Conservation (phyloP, 75 land plant species). For the Gnetum montanum region DNA sequence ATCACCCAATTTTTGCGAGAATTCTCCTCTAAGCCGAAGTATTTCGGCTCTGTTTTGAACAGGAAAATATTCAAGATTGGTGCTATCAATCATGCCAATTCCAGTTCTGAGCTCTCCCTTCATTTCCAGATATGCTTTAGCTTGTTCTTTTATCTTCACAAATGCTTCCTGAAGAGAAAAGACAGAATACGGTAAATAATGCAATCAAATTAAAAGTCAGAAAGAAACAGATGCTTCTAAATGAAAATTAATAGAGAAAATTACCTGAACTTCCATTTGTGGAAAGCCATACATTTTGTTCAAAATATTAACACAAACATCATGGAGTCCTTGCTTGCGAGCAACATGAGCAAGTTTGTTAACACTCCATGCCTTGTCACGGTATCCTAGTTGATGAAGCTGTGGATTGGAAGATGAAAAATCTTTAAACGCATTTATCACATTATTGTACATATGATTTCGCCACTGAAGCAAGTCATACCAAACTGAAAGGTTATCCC, state of each 20-base stretch:
- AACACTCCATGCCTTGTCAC: conserved; percentile 99
- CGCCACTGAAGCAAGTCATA: conserved; percentile 97
- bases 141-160: conserved; percentile 98
- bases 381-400: conserved; percentile 94
- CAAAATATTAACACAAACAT: conserved; percentile 89
- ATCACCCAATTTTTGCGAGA: conserved; percentile 75
- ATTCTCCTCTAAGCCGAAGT: conserved; percentile 87
- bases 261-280: conserved; percentile 97
- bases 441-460: conserved; percentile 91
- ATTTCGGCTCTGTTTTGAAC: conserved; percentile 91
- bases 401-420: conserved; percentile 69
- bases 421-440: conserved; percentile 95
- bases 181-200: background rate
- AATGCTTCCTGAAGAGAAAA: conserved; percentile 83
- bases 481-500: conserved; percentile 98
- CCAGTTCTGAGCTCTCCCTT: conserved; percentile 84
- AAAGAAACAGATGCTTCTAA: background rate
- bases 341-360: conserved; percentile 97
- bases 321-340: conserved; percentile 94
- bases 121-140: conserved; percentile 94
- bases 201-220: no score
- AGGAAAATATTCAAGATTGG: conserved; percentile 92
- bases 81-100: conserved; percentile 76
- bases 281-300: conserved; percentile 98
- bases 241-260: background rate